Percentiles rank a stretch among this genome's conserved stretches.
phyloP scores from a whole-genome alignment of 148 eudicot genomes.

The Spergularia bocconei region DNA sequence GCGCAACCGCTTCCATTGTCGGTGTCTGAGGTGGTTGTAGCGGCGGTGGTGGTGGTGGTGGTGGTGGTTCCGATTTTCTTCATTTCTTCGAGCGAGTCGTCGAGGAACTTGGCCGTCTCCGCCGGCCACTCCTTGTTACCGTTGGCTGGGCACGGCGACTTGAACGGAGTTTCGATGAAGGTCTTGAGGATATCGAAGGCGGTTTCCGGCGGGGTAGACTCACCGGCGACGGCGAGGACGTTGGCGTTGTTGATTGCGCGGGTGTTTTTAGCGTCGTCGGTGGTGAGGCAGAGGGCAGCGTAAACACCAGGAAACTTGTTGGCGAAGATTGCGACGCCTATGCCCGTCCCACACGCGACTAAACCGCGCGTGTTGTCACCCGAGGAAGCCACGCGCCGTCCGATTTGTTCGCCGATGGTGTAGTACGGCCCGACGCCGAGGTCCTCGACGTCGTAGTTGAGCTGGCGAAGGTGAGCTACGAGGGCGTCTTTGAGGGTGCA shows the following conservation, averaged over 20 bases:
- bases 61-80: slow-evolving; percentile 41
- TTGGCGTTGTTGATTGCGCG: slow-evolving; percentile 83
- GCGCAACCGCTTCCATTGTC: slow-evolving; percentile 31
- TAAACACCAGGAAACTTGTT: slow-evolving; percentile 74
- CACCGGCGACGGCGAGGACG: slow-evolving; percentile 78
- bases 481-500: slow-evolving; percentile 55
- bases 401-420: slow-evolving; percentile 62
- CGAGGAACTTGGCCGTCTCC: slow-evolving; percentile 56
- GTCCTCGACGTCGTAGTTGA: slow-evolving; percentile 73
- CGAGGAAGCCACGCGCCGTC: slow-evolving; percentile 48
- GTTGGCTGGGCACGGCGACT: slow-evolving; percentile 77
- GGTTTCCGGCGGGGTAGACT: slow-evolving; percentile 43
- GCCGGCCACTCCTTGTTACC: slow-evolving; percentile 57
- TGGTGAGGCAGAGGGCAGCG: slow-evolving; percentile 62
- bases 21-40: not conserved
- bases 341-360: slow-evolving; percentile 78
- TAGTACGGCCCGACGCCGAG: slow-evolving; percentile 76
- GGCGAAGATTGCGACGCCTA: slow-evolving; percentile 80
- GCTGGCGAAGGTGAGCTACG: slow-evolving; percentile 62
- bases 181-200: slow-evolving; percentile 57
- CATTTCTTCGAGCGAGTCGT: slow-evolving; percentile 54
- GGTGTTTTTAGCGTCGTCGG: slow-evolving; percentile 60
- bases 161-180: slow-evolving; percentile 67
- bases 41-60: not conserved
- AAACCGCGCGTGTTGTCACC: slow-evolving; percentile 47